Percentiles rank a stretch among this genome's conserved stretches.
Conservation (phyloP, 2,329 filamentous ascomycete species). For the Sporothrix brasiliensis region DNA sequence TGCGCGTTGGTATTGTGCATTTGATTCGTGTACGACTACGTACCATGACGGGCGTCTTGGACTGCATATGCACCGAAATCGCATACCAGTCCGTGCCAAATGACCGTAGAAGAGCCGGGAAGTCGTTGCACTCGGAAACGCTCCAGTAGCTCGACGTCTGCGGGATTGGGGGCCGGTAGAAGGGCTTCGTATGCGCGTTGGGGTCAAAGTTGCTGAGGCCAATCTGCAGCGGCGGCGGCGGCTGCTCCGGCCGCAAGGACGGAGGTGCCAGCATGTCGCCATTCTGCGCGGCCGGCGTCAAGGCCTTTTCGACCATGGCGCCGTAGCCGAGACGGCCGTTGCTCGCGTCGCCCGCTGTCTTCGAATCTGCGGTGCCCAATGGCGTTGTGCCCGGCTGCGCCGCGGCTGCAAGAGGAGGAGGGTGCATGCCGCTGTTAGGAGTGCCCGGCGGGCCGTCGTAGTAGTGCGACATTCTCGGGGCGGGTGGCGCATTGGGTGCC, state of each 20-base stretch:
- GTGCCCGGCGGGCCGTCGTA: conserved; percentile 32
- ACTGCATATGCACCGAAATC: conserved; percentile 78
- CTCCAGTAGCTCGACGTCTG: conserved; percentile 85
- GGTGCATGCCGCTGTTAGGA: conserved; percentile 34
- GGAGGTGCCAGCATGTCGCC: conserved; percentile 61
- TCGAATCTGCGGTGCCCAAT: neutral
- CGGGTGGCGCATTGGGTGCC: conserved; percentile 38
- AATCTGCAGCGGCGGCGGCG: conserved; percentile 52
- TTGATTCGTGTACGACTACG: neutral
- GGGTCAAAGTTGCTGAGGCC: conserved; percentile 57
- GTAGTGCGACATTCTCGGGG: conserved; percentile 37
- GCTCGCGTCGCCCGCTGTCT: neutral
- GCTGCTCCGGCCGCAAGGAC: conserved; percentile 57
- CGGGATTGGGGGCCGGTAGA: conserved; percentile 48
- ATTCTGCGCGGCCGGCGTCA: conserved; percentile 41
- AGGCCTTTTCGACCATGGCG: conserved; percentile 25
- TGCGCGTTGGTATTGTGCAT: neutral
- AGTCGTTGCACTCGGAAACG: conserved; percentile 77
- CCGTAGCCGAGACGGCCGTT: conserved; percentile 24
- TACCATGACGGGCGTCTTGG: conserved; percentile 82
- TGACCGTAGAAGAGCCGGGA: conserved; percentile 69
- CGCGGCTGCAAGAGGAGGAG: conserved; percentile 16
- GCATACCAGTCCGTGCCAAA: conserved; percentile 79
- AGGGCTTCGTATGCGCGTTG: conserved; percentile 48
- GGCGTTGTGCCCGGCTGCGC: neutral